These are phyloP conservation scores for Cladorrhinum samala DNA, from an alignment of 495 filamentous ascomycete species.

Conservation along the genomic window DNA sequence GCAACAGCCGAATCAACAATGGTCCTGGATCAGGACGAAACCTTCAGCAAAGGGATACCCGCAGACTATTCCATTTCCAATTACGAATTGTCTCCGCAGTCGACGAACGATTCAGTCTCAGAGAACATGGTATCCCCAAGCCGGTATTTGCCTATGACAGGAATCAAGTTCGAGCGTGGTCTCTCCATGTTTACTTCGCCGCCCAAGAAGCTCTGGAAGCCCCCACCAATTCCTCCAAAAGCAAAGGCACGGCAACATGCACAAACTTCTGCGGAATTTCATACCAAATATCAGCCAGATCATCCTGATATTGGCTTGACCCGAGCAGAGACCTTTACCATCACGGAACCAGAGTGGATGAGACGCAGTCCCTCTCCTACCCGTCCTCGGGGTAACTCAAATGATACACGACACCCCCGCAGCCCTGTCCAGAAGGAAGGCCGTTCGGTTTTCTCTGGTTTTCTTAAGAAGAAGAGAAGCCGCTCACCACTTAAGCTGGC, in stretches of 20 bases:
- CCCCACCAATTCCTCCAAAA: background rate
- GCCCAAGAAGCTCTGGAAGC: background rate
- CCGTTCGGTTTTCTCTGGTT: conserved; percentile 9
- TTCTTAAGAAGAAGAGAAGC: conserved; percentile 13
- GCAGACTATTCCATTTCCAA: conserved; percentile 29
- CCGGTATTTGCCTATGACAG: conserved; percentile 30
- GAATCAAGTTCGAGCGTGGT: conserved; percentile 29
- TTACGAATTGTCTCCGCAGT: conserved; percentile 28
- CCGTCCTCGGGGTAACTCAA: conserved; percentile 1
- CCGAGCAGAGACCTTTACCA: conserved; percentile 11
- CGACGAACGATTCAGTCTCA: conserved; percentile 19
- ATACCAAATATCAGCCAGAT: conserved; percentile 4
- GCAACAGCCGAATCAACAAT: background rate
- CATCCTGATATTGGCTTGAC: background rate
- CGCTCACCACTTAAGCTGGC: conserved; percentile 10
- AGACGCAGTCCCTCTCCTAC: conserved; percentile 31
- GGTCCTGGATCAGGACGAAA: background rate
- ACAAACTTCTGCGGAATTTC: background rate
- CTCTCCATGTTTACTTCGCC: conserved; percentile 24
- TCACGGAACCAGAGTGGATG: conserved; percentile 38
- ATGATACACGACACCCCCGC: conserved; percentile 9
- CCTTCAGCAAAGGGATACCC: background rate
- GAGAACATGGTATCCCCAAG: conserved; percentile 20
- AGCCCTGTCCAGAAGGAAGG: conserved; percentile 5
- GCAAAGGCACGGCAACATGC: conserved; percentile 4